A percentile compares a stretch with the other conserved stretches of the same genome.
These are phyloP conservation scores for Hyaloscypha variabilis DNA, from an alignment of 495 filamentous ascomycete species.

Conservation along the genomic window DNA sequence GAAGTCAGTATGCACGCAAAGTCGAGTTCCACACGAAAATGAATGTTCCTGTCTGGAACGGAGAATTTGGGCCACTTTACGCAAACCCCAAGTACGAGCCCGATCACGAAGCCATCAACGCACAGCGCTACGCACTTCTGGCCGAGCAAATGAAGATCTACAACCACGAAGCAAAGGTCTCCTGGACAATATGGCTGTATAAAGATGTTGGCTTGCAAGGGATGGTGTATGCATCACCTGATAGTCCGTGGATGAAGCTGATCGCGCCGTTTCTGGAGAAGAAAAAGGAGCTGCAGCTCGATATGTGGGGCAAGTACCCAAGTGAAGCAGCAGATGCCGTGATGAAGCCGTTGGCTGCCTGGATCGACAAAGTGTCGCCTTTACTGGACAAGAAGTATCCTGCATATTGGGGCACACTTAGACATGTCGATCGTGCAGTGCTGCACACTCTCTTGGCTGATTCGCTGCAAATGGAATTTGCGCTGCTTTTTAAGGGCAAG, in stretches of 20 bases:
- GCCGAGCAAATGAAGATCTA: conserved; percentile 60
- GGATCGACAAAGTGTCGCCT: conserved; percentile 26
- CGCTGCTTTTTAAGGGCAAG: conserved; percentile 56
- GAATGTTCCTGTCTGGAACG: conserved; percentile 62
- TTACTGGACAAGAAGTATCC: conserved; percentile 53
- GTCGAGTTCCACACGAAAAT: conserved; percentile 56
- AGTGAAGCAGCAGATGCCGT: conserved; percentile 24
- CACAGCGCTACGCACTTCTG: conserved; percentile 53
- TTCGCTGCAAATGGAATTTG: conserved; percentile 58
- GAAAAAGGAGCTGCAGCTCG: conserved; percentile 55
- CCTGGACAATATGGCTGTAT: conserved; percentile 67
- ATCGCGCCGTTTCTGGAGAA: conserved; percentile 55
- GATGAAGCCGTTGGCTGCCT: conserved; percentile 31
- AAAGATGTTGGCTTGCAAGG: conserved; percentile 67
- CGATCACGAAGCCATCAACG: conserved; percentile 47
- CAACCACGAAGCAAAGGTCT: conserved; percentile 42
- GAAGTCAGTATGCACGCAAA: conserved; percentile 57
- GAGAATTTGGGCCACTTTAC: conserved; percentile 67
- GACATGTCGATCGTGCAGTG: conserved; percentile 53
- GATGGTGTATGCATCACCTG: conserved; percentile 54
- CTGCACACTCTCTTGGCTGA: conserved; percentile 54
- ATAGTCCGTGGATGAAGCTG: conserved; percentile 50
- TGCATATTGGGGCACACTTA: conserved; percentile 53
- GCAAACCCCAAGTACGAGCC: conserved; percentile 41
- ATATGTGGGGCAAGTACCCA: conserved; percentile 53